These are phyloP conservation scores for Curvularia sp. DNA, from an alignment of 2,329 filamentous ascomycete species.

Conservation along the genomic window DNA sequence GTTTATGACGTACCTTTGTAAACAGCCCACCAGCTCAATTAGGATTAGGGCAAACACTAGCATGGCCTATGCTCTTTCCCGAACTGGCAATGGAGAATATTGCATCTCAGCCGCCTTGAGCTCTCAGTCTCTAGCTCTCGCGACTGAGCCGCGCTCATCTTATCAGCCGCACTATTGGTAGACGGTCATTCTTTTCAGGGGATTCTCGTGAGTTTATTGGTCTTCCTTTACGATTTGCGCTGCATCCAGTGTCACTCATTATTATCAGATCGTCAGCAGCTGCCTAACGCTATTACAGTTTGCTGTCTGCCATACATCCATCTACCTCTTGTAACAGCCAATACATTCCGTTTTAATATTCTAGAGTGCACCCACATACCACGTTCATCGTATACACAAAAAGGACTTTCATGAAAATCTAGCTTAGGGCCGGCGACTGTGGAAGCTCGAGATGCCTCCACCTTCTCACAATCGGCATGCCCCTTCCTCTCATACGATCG, in stretches of 20 bases:
- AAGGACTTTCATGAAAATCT: not conserved
- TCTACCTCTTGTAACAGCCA: not conserved
- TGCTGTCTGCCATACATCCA: not conserved
- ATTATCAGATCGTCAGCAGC: not conserved
- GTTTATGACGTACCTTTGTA: slow-evolving; percentile 26
- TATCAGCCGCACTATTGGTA: not conserved
- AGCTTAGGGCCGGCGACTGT: not conserved
- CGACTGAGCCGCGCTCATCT: not conserved
- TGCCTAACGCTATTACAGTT: not conserved
- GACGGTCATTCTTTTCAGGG: too few species aligned
- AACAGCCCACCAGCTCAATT: slow-evolving; percentile 15
- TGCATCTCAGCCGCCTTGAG: not conserved
- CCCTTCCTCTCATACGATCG: not conserved
- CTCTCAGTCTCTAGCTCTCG: not conserved
- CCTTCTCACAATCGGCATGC: not conserved
- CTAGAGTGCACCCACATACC: not conserved
- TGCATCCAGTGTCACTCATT: not conserved
- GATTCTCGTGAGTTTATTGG: not conserved
- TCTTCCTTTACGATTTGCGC: not conserved
- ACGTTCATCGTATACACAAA: not conserved
- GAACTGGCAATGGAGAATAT: not conserved
- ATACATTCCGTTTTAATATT: too few species aligned
- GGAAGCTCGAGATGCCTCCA: not conserved
- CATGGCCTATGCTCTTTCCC: slow-evolving; percentile 1
- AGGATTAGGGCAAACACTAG: slow-evolving; percentile 10